Percentiles rank a stretch among this genome's conserved stretches.
Evolutionary conservation across 345 rosid genomes (phyloP).

Genomic region (Rhizophora mangle): DNA sequence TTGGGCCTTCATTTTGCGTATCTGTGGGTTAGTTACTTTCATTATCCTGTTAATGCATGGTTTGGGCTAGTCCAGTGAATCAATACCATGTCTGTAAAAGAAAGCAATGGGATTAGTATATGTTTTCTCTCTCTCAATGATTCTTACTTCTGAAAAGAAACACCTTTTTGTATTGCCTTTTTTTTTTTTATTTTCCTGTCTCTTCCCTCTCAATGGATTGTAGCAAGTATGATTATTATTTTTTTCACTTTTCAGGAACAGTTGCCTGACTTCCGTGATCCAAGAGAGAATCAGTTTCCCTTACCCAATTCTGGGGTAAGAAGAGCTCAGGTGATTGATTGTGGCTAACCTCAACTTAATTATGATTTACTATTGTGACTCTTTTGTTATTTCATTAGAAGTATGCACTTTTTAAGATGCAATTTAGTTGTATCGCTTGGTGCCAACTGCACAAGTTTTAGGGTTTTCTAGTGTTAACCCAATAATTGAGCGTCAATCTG

Average conservation of each 20-base stretch:
- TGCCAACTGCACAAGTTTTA: not conserved
- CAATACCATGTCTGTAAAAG: not conserved
- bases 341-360: not conserved
- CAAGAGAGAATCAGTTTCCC: slow-evolving; percentile 44
- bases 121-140: no score
- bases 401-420: not conserved
- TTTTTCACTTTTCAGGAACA: slow-evolving; percentile 43
- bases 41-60: not conserved
- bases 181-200: no score
- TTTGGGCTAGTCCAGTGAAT: not conserved
- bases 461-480: not conserved
- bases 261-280: slow-evolving; percentile 48
- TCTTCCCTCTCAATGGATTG: no score
- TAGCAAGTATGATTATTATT: not conserved
- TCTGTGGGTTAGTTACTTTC: no score
- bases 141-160: no score
- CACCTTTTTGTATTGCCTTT: no score
- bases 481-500: not conserved
- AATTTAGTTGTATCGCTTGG: not conserved
- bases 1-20: not conserved
- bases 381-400: no score
- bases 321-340: slow-evolving; percentile 49
- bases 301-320: slow-evolving; percentile 41
- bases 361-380: not conserved
- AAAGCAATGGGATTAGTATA: no score